Base-by-base conservation (phyloP, 371 early-diverging fungal genomes). In the Apophysomyces sp. region DNA sequence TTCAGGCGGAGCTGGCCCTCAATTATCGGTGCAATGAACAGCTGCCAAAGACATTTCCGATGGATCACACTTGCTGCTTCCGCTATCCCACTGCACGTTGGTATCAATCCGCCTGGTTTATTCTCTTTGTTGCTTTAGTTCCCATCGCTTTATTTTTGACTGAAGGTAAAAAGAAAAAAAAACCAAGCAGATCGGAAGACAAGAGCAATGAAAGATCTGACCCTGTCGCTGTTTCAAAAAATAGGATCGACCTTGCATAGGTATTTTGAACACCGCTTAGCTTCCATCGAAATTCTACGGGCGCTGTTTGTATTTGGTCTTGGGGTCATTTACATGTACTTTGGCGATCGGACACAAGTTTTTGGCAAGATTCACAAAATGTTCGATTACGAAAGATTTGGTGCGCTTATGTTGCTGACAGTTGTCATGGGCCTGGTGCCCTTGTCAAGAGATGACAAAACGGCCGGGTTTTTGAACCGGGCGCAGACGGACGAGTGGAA, bases 401-500 rank as follows among this genome's bases (percentile, higher is more conserved):
- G 66, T 1, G 31, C 72, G 4, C 67, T 89, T 32, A 70, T 79
- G 41, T 36, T 72, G 0, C 16, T 76, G 15, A 59, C 72, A 13
- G 41, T 81, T 3, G 59, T 75, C 1, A 74, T 76, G 1, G 89
- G 89, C 4, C 60, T 70, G 7, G 53, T 69, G 21, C 80, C 89
- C 1, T 57, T 88, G 53, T 73, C 72, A 11, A 73, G 73, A 8
- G 85, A 85, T 41, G 74, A 74, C 27, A 44, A 44, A 16, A 21
- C 7, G 6, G 21, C 21, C 0, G 76, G 78, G 0, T 89, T 91
- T 61, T 66, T 93, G 61, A 89, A 86, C 67, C 81, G 91, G 12
- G 80, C 87, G 39, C 90, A 90, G 61, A 92, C 92, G 0, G 88
- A 92, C 56, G 93, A 93, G 70, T 93, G 92, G 93, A 91, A 91